Evolutionary conservation across 2,329 filamentous ascomycete genomes (phyloP).

Genomic region (Aspergillus fischeri): DNA sequence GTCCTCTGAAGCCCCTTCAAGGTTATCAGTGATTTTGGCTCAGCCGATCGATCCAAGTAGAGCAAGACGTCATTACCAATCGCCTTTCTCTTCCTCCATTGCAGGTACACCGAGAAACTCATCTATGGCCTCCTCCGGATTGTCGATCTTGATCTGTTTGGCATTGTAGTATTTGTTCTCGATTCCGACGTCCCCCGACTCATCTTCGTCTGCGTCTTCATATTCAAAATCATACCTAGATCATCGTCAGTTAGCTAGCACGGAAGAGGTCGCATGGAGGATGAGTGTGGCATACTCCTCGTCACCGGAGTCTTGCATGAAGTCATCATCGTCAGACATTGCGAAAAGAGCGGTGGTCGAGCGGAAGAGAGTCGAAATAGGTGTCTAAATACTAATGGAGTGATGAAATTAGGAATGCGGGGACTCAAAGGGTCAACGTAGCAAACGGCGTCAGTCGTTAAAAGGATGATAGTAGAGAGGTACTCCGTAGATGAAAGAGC

Average conservation of each 20-base stretch:
- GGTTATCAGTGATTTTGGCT: conserved; percentile 18
- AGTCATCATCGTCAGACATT: conserved; percentile 84
- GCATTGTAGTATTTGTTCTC: conserved; percentile 99
- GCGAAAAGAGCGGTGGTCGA: conserved; percentile 3
- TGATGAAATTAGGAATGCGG: neutral
- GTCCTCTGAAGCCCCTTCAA: conserved; percentile 78
- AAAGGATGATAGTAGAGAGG: neutral
- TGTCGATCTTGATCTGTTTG: conserved; percentile 87
- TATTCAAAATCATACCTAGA: conserved; percentile 91
- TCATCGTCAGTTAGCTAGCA: conserved; percentile 20
- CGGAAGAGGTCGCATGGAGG: neutral
- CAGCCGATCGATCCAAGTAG: neutral
- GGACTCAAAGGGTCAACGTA: neutral
- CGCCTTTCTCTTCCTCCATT: conserved; percentile 84
- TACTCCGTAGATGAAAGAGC: neutral
- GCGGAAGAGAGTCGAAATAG: neutral
- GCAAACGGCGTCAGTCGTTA: neutral
- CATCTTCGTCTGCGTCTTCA: conserved; percentile 86
- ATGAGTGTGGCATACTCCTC: conserved; percentile 60
- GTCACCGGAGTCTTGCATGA: conserved; percentile 88
- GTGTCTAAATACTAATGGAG: neutral
- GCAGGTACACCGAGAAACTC: conserved; percentile 88
- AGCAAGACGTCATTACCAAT: conserved; percentile 59
- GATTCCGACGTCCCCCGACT: conserved; percentile 85
- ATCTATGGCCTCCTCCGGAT: conserved; percentile 81